Base-by-base conservation (phyloP, 148 eudicot species). In the Selenicereus undatus region DNA sequence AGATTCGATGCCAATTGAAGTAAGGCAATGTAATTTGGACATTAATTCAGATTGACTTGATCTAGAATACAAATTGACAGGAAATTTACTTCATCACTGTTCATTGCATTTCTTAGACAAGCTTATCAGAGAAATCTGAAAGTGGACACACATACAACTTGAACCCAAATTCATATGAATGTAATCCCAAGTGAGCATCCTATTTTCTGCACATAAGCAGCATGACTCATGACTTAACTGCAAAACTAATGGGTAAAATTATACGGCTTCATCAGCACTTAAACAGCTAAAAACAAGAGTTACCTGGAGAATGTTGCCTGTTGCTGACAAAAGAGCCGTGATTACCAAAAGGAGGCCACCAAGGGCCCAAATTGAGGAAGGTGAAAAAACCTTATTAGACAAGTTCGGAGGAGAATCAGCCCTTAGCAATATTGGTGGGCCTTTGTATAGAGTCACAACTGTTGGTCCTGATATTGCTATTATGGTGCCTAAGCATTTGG, bases 401-500 rank as follows among this genome's bases (percentile, higher is more conserved):
- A 76, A 71, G 56, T 73, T 24, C 22, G 74, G 35, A 77, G 83
- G 64, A 64, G 54, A 58, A 27, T 76, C 65, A 45, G 79, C 75
- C 32, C 1, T 2, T 17, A 79, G 78, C 71, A 84, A 76, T 50
- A 88, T 22, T 71, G 87, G 12, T 11, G 87, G 91, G 70, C 95
- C 91, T 79, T 84, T 86, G 81, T 89, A 91, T 17, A 91, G 84
- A 43, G 87, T 89, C 74, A 85, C 84, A 51, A 89, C 81, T 66
- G 86, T 83, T 45, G 93, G 90, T 80, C 95, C 95, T 75, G 83
- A 73, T 81, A 91, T 85, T 10, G 91, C 89, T 48, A 90, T 43
- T 14, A 86, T 78, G 27, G 93, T 87, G 26, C 94, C 94, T 69
- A 89, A 1, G 45, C 80, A 43, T 84, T 91, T 90, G 17, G 90